Percentiles rank a stretch among this genome's conserved stretches.
These are phyloP conservation scores for Barnettozyma wickerhamii DNA, from an alignment of 805 yeast genomes.

Conservation along the genomic window DNA sequence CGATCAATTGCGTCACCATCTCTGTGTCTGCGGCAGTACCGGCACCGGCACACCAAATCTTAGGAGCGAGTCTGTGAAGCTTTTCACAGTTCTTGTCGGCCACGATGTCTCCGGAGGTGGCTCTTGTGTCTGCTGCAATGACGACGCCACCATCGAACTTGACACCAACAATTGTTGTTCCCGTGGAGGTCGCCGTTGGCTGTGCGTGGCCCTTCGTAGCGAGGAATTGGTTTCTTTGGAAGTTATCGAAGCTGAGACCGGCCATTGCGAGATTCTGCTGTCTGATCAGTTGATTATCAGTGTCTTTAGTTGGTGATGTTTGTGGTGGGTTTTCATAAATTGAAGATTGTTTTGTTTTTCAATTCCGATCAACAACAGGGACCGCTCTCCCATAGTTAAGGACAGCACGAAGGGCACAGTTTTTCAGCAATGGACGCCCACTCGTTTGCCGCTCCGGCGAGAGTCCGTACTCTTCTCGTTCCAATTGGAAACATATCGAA, in stretches of 20 bases:
- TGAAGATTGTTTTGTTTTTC: not conserved
- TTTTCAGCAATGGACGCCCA: constrained; percentile 33
- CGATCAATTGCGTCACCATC: constrained; percentile 91
- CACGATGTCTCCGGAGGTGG: constrained; percentile 93
- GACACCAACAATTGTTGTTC: constrained; percentile 99
- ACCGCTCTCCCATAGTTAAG: not conserved
- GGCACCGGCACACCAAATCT: constrained; percentile 99
- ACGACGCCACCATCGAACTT: constrained; percentile 91
- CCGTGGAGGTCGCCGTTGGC: constrained; percentile 94
- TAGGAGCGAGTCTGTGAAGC: constrained; percentile 83
- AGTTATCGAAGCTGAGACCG: constrained; percentile 90
- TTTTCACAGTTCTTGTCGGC: constrained; percentile 98
- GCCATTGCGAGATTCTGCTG: constrained; percentile 46
- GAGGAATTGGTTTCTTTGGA: constrained; percentile 79
- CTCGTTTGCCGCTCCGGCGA: constrained; percentile 58
- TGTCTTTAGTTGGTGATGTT: not conserved
- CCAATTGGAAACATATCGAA: constrained; percentile 54
- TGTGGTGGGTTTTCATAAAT: not conserved
- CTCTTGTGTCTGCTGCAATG: constrained; percentile 98
- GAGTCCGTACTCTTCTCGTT: constrained; percentile 60
- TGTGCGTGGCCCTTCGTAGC: constrained; percentile 66
- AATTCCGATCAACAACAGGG: not conserved
- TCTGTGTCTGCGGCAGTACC: constrained; percentile 99
- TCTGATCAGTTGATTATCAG: not conserved
- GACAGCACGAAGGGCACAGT: not conserved